A percentile compares a stretch with the other conserved stretches of the same genome.
phyloP scores from a whole-genome alignment of 805 yeast species.

The Saccharomyces paradoxus region DNA sequence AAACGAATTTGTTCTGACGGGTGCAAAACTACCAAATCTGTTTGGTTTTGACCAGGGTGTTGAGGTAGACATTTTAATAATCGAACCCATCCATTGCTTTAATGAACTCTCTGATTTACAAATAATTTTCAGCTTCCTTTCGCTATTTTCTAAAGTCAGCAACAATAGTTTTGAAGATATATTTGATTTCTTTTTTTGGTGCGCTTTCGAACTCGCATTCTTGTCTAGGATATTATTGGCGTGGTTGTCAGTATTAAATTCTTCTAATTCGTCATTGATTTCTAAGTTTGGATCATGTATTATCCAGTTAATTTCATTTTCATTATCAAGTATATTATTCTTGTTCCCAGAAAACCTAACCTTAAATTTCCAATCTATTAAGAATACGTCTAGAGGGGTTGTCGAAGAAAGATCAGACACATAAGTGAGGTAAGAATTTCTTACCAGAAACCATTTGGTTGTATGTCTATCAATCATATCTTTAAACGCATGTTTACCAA shows the following conservation, averaged over 20 bases:
- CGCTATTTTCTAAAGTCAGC: conserved; percentile 60
- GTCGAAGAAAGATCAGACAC: conserved; percentile 83
- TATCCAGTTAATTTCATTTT: not conserved
- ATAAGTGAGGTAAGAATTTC: conserved; percentile 77
- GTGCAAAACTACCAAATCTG: conserved; percentile 88
- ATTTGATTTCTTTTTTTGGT: conserved; percentile 24
- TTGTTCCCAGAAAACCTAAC: conserved; percentile 40
- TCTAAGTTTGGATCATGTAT: not conserved
- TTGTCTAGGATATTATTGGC: not conserved
- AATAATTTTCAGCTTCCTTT: conserved; percentile 65
- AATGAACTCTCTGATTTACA: conserved; percentile 60
- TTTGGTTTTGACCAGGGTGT: conserved; percentile 67
- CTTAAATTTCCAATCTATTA: conserved; percentile 73
- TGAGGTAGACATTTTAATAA: conserved; percentile 56
- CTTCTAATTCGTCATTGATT: not conserved
- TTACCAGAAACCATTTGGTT: conserved; percentile 82
- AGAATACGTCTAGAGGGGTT: conserved; percentile 80
- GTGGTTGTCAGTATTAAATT: not conserved
- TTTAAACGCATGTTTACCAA: conserved; percentile 65
- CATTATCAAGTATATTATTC: not conserved
- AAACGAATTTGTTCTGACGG: conserved; percentile 72
- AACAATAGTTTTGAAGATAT: conserved; percentile 46
- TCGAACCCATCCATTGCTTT: conserved; percentile 66
- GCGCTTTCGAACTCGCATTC: not conserved
- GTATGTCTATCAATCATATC: conserved; percentile 89